Evolutionary conservation across 345 rosid species (phyloP).

Genomic region (Odontarrhena argentea): DNA sequence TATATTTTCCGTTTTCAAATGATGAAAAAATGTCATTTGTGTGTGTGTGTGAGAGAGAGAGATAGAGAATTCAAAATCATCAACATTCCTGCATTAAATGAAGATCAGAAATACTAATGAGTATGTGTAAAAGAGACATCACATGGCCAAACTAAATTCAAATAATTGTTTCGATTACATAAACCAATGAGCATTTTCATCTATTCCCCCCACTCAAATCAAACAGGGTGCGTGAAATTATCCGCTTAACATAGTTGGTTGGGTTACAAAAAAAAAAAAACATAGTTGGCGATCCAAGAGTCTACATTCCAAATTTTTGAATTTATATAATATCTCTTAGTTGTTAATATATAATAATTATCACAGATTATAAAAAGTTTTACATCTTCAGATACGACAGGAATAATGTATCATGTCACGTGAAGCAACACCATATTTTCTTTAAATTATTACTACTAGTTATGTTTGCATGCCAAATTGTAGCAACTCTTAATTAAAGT

Average conservation of each 20-base stretch:
- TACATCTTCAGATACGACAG: slow-evolving; percentile 3
- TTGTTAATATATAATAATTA: neutral
- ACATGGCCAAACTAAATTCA: slow-evolving; percentile 36
- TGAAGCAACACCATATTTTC: slow-evolving; percentile 13
- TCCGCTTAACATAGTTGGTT: neutral
- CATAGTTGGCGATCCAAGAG: slow-evolving; percentile 27
- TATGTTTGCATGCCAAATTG: slow-evolving; percentile 16
- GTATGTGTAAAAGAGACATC: slow-evolving; percentile 16
- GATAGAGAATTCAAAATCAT: neutral
- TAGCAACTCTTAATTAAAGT: neutral
- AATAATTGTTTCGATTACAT: slow-evolving; percentile 1
- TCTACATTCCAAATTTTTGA: neutral
- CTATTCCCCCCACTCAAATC: neutral
- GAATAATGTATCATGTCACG: slow-evolving; percentile 27
- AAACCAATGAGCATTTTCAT: slow-evolving; percentile 1
- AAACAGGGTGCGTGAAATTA: neutral
- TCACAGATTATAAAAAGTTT: neutral
- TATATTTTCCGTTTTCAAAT: slow-evolving; percentile 1
- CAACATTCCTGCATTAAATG: slow-evolving; percentile 7
- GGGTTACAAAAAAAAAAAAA: neutral
- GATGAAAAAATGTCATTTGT: slow-evolving; percentile 11
- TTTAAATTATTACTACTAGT: neutral
- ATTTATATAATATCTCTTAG: neutral
- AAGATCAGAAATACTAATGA: slow-evolving; percentile 22
- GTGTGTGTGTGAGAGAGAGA: slow-evolving; percentile 2